phyloP scores from a whole-genome alignment of 2,329 filamentous ascomycete genomes.

The Teratosphaeria pseudoeucalypti region DNA sequence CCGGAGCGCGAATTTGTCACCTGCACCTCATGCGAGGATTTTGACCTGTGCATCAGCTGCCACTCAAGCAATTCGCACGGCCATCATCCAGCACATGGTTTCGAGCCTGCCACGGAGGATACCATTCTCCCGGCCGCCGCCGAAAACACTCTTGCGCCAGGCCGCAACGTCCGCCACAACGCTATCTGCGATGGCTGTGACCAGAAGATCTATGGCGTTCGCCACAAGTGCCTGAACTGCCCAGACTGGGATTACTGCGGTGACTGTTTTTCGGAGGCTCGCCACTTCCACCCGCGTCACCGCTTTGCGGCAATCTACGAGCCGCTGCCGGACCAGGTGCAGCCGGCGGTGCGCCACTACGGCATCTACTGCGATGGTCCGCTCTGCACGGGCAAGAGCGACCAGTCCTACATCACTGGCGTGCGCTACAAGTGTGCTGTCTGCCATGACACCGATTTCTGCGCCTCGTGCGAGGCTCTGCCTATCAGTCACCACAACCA shows the following conservation, averaged over 20 bases:
- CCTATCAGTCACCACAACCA: conserved; percentile 79
- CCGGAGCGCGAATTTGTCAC: conserved; percentile 73
- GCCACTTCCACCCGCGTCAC: conserved; percentile 65
- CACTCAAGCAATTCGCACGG: conserved; percentile 69
- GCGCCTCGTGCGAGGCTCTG: conserved; percentile 81
- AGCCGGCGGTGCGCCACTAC: conserved; percentile 50
- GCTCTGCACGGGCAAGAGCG: conserved; percentile 54
- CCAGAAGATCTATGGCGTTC: conserved; percentile 73
- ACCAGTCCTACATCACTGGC: conserved; percentile 59
- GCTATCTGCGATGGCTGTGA: conserved; percentile 95
- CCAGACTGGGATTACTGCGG: conserved; percentile 96
- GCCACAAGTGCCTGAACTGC: conserved; percentile 93
- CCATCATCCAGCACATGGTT: conserved; percentile 80
- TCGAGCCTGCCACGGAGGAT: conserved; percentile 56
- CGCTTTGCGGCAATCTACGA: conserved; percentile 85
- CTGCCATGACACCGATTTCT: conserved; percentile 92
- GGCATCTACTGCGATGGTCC: conserved; percentile 95
- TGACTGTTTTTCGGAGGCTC: conserved; percentile 58
- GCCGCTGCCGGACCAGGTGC: conserved; percentile 43
- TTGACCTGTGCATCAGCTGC: conserved; percentile 80
- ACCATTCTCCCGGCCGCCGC: conserved; percentile 52
- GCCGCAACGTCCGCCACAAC: conserved; percentile 70
- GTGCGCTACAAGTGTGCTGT: conserved; percentile 95
- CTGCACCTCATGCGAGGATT: conserved; percentile 77
- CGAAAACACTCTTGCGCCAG: conserved; percentile 59